Base-by-base conservation (phyloP, 331 rosid genomes). In the Malus hybrid region DNA sequence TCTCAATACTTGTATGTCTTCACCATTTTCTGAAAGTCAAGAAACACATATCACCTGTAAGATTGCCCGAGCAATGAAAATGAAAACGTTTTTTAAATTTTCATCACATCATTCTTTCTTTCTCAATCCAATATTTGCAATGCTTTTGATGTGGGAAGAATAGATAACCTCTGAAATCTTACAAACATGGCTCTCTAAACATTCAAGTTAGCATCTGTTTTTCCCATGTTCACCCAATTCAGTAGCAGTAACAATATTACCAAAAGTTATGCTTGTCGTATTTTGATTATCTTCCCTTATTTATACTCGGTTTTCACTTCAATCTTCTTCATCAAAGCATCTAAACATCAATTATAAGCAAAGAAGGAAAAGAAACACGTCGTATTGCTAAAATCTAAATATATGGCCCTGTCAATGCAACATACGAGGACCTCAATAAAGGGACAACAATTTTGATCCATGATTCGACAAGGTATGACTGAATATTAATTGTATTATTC, bases 1-100 rank as follows among this genome's bases (percentile, higher is more conserved):
- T 79, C 97, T 91, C 82, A 94, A 78, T 34, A 94, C 97, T 86
- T 94, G 99, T 14, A 94, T 92, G 84, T 92, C 97, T 75, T 94
- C 99, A 39, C 99, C 99, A 87, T 94, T 94, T 82, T 92, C 99
- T 94, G 92, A 83, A 85, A 80, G 77, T 66, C 44, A 79, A 86
- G 44, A 70, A 73, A 42, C 29, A 61, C 20, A 72, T 15, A 74
- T 68, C 44, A 68, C 33, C 61, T 68, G 70, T 57, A 78, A 74
- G 53, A 14, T 11, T 71, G 32, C n/a, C 9, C 69, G 66, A 33
- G 64, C 63, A 10, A 39, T 10, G 13, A 79, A 66, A 18, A 36
- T 3, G 5, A 66, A 34, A 9, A 39, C 46, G 4, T 39, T 44
- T 58, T 24, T 36, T 34, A 39, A 44, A 32, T 68, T 82, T 58